Base-by-base conservation (phyloP, 2,329 filamentous ascomycete species). In the Septoria linicola region DNA sequence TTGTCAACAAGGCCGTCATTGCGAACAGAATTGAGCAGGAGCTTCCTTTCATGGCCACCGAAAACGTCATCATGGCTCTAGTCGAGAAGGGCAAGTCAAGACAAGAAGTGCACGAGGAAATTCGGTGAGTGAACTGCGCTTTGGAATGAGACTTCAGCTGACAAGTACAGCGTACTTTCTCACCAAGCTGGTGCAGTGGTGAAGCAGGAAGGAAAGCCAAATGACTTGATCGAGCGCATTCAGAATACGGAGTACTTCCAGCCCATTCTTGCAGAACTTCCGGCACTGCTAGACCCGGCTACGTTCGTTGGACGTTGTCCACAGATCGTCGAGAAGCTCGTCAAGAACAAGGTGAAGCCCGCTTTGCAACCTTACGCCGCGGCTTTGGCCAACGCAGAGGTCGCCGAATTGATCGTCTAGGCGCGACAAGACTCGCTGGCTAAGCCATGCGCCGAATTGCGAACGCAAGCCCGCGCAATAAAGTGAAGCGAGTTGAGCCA, bases 41-140 rank as follows among this genome's bases (percentile, higher is more conserved):
- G 71, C 80, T 96, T 11, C 91, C 91, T 1, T 95, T 96, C 73
- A 67, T 66, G 61, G 66, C 68, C 47, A 71, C 63, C 13, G 75
- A 80, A 66, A 78, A 80, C 59, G 84, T 90, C 66, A 88, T 91
- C 68, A 90, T 95, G 88, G 83, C 82, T 60, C 77, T 92, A 49
- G 82, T 85, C 21, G 81, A 82, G 50, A 80, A 84, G 64, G 88
- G 88, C 25, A 79, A 76, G 21, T 87, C 82, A 8, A 76, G 89
- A 43, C 89, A 95, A 68, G 88, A 91, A 49, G 86, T 88, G 1
- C 90, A 96, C 71, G 90, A 96, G 73, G 75, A 92, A 70, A 91
- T 96, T 63, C 85, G 70, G 63, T 65, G 48, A 34, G 60, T 48
- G 3, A 25, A 5, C 13, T 32, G 3, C n/a, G 13, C 34, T 21